These are phyloP conservation scores for Dactylonectria macrodidyma DNA, from an alignment of 2,329 filamentous ascomycete species.

Conservation along the genomic window DNA sequence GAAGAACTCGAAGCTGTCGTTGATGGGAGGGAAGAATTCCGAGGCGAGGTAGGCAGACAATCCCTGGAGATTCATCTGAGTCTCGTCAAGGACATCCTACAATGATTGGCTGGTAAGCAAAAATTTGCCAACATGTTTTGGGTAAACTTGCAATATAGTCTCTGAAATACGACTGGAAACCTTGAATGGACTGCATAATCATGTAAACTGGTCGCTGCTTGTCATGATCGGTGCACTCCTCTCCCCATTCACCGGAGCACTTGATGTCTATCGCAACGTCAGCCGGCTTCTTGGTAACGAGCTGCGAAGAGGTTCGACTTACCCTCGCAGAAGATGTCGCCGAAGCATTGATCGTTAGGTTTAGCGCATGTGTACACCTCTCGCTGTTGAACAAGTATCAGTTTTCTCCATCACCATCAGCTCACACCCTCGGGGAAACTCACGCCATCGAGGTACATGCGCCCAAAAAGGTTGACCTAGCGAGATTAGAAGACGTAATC, in stretches of 20 bases:
- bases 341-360: constrained; percentile 12
- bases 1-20: constrained; percentile 11
- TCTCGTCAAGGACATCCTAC: constrained; percentile 11
- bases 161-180: constrained; percentile 12
- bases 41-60: constrained; percentile 10
- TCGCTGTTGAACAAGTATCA: not conserved
- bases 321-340: constrained; percentile 7
- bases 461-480: constrained; percentile 16
- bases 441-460: constrained; percentile 18
- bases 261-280: constrained; percentile 5
- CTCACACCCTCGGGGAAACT: not conserved
- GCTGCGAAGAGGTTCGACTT: not conserved
- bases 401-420: not conserved
- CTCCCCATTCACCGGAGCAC: constrained; percentile 17
- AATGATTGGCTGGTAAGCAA: not conserved
- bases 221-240: constrained; percentile 11
- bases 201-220: constrained; percentile 14
- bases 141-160: constrained; percentile 8
- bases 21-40: constrained; percentile 13
- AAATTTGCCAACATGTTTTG: not conserved
- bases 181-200: constrained; percentile 12
- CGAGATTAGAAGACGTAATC: not conserved
- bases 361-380: constrained; percentile 17
- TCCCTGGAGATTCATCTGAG: constrained; percentile 18
- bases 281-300: not conserved